phyloP scores from a whole-genome alignment of 257 asterid species.

The Gentiana macrophylla region DNA sequence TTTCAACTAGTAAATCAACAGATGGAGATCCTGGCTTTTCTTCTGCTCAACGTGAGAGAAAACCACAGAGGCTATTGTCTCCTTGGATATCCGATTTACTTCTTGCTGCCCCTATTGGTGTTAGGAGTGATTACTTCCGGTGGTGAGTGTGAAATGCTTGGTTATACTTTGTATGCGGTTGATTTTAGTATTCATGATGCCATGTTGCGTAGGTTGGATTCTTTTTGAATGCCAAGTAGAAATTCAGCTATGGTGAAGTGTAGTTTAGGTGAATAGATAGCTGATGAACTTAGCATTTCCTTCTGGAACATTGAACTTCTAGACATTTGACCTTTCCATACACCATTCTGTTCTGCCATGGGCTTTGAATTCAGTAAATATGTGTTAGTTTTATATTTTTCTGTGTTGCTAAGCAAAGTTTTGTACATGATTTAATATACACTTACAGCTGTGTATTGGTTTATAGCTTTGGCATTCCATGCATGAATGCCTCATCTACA shows the following conservation, averaged over 20 bases:
- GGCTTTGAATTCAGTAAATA: too few relatives aligned
- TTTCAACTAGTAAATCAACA: constrained; percentile 56
- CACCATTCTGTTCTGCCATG: too few relatives aligned
- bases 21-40: constrained; percentile 34
- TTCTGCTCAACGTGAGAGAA: constrained; percentile 63
- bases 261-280: too few relatives aligned
- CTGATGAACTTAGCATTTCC: too few relatives aligned
- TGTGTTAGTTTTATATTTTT: too few relatives aligned
- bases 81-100: constrained; percentile 95
- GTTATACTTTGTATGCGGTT: background rate
- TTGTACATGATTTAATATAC: background rate
- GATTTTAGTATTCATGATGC: background rate
- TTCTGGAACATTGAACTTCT: too few relatives aligned
- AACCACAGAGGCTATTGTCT: constrained; percentile 77
- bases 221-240: background rate
- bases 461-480: background rate
- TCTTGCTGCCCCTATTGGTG: constrained; percentile 91
- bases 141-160: constrained; percentile 46
- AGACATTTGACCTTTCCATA: too few relatives aligned
- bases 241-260: background rate
- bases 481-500: background rate
- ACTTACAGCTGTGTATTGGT: background rate
- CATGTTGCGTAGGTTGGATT: background rate
- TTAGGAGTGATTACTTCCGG: constrained; percentile 97
- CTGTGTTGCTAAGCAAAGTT: too few relatives aligned